Conservation (phyloP, 768 basidiomycete genomes). For the Termitomyces heimii region DNA sequence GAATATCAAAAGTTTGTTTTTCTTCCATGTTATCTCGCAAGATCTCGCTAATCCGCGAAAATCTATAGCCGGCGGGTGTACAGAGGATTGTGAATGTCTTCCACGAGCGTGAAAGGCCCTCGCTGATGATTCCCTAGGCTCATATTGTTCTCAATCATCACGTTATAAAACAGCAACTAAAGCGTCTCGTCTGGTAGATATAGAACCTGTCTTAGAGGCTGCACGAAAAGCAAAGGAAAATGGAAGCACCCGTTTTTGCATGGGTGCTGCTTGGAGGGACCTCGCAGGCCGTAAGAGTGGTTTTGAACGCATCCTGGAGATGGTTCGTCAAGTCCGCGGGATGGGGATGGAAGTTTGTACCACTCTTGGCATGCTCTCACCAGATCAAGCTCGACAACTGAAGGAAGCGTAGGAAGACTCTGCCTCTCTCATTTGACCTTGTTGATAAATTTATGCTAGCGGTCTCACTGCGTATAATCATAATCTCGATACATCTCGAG, state of each 20-base stretch:
- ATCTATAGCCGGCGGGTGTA: constrained; percentile 82
- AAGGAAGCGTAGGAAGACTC: constrained; percentile 80
- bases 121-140: constrained; percentile 44
- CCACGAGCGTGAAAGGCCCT: constrained; percentile 1
- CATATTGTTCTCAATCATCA: constrained; percentile 98
- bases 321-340: constrained; percentile 85
- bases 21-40: constrained; percentile 19
- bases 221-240: constrained; percentile 93
- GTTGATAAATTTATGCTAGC: constrained; percentile 28
- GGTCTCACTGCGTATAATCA: constrained; percentile 98
- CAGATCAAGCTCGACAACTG: constrained; percentile 85
- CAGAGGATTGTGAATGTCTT: constrained; percentile 78
- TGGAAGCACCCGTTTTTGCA: constrained; percentile 96
- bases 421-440: background rate
- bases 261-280: constrained; percentile 99
- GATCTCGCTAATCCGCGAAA: constrained; percentile 9
- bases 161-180: constrained; percentile 84
- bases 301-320: constrained; percentile 87
- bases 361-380: constrained; percentile 93
- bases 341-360: constrained; percentile 99
- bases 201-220: constrained; percentile 90
- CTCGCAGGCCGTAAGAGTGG: constrained; percentile 89
- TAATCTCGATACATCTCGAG: constrained; percentile 96
- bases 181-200: constrained; percentile 80
- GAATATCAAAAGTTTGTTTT: constrained; percentile 92